Conservation (phyloP, 805 yeast species). For the Nakazawaea populi region DNA sequence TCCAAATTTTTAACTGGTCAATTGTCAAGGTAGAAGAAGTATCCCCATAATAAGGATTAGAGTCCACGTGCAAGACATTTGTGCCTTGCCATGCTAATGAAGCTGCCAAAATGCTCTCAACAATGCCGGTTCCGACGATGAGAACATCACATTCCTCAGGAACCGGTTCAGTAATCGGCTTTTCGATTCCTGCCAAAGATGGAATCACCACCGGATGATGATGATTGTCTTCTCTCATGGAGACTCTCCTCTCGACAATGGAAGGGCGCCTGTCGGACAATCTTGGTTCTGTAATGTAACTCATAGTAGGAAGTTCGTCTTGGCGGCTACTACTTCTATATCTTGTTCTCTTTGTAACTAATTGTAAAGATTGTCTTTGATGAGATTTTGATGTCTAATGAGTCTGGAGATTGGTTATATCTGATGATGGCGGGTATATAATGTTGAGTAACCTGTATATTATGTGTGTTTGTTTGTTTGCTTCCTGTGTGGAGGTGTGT, state of each 20-base stretch:
- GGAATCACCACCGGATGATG: conserved; percentile 42
- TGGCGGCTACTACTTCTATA: too few species aligned
- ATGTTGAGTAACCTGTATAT: too few species aligned
- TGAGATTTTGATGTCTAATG: too few species aligned
- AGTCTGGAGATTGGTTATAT: too few species aligned
- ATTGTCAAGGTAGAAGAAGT: conserved; percentile 78
- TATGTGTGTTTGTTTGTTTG: too few species aligned
- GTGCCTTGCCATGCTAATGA: conserved; percentile 98
- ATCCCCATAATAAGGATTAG: conserved; percentile 85
- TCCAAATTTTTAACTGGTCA: conserved; percentile 85
- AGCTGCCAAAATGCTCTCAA: conserved; percentile 85
- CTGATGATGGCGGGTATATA: too few species aligned
- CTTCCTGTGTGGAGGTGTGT: too few species aligned
- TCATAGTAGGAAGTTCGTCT: background rate
- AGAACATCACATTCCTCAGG: conserved; percentile 83
- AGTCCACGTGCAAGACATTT: conserved; percentile 85
- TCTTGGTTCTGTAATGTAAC: conserved; percentile 8
- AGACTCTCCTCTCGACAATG: conserved; percentile 64
- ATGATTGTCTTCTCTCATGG: conserved; percentile 26
- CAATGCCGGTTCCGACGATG: conserved; percentile 88
- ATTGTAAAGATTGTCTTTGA: background rate
- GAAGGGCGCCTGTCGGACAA: conserved; percentile 44
- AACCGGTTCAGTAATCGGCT: conserved; percentile 54
- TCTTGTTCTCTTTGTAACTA: too few species aligned
- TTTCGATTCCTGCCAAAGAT: conserved; percentile 70